Base-by-base conservation (phyloP, 2,329 filamentous ascomycete genomes). In the Neoascochyta sp. region DNA sequence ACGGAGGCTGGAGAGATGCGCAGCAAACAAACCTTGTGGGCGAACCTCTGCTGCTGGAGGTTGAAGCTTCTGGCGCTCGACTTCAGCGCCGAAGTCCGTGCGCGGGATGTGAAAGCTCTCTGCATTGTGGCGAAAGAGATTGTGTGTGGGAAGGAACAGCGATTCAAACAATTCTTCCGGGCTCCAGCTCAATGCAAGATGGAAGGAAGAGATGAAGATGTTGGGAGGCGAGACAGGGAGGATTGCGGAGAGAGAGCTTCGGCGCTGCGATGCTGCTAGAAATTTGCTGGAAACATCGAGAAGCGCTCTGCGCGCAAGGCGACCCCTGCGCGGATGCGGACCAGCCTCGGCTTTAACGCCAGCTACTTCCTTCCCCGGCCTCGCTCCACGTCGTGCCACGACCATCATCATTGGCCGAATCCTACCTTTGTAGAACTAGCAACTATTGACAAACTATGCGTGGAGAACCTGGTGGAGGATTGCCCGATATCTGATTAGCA, bases 41-140 rank as follows among this genome's bases (percentile, higher is more conserved):
- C 87, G 66, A 94, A 98, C 65, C 92, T 80, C 67, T 94, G 80
- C 74, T 96, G 90, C 68, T 94, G 87, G 54, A 86, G 74, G 65
- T 70, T 77, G 56, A 86, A 64, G 75, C 76, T 63, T 50, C 65
- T 62, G 47, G 73, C 68, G 56, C 69, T 69, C 43, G 83, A 77
- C 47, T 80, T 83, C 56, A 90, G 80, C 74, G 82, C 80, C 52
- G 87, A 85, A 64, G 86, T 81, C 73, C 87, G 76, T 59, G 84
- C 74, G 65, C 79, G 76, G 55, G 86, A 86, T 64, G 85, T 80
- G 63, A 98, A 78, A 71, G 88, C 88, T 70, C 92, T 86, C 79
- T 98, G 92, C 92, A 98, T 98, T 64, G 68, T 85, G 71, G 43
- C 19, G 28, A 37, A 28, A 45, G 39, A 40, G 27, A 25, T 43